Conservation (phyloP, 768 basidiomycete species). For the Podaxis sp. region DNA sequence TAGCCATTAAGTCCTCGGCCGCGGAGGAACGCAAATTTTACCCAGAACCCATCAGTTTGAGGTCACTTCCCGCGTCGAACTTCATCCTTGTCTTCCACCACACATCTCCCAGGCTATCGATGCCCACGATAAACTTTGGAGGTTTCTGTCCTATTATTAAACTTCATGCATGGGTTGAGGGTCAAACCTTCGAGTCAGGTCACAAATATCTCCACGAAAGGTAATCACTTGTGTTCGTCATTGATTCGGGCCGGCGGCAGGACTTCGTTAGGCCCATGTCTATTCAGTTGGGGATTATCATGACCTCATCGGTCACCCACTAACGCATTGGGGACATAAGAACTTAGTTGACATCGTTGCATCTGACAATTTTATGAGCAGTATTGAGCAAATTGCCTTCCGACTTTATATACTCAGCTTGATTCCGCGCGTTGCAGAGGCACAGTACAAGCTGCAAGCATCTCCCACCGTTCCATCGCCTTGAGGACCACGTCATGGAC, state of each 20-base stretch:
- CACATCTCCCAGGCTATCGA: background rate
- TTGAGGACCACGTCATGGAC: background rate
- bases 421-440: background rate
- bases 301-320: slow-evolving; percentile 1
- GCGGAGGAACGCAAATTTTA: slow-evolving; percentile 1
- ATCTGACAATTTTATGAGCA: background rate
- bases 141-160: background rate
- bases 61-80: background rate
- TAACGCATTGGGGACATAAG: background rate
- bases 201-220: background rate
- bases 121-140: background rate
- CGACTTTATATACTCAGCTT: background rate
- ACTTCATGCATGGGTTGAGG: background rate
- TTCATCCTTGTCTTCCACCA: background rate
- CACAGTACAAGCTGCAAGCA: too few species aligned
- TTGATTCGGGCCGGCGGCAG: slow-evolving; percentile 1
- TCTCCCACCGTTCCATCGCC: background rate
- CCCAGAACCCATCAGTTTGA: background rate
- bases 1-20: slow-evolving; percentile 8
- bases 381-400: background rate
- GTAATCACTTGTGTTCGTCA: background rate
- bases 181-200: background rate
- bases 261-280: background rate
- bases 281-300: background rate
- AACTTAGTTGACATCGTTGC: background rate